A percentile compares a stretch with the other conserved stretches of the same genome.
Conservation (phyloP, 2,329 filamentous ascomycete genomes). For the Aspergillus transmontanensis region DNA sequence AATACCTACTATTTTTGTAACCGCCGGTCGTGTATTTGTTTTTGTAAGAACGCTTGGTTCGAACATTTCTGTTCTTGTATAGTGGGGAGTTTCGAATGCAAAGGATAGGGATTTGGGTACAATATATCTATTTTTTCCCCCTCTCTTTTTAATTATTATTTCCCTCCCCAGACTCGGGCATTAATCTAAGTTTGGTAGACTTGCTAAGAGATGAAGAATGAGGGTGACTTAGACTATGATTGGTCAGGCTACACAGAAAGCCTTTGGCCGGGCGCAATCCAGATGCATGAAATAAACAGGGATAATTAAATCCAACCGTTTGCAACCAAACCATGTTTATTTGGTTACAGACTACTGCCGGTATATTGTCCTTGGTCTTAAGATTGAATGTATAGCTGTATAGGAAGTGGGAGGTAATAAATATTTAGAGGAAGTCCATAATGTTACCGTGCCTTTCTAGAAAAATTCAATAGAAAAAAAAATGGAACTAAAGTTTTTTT, state of each 20-base stretch:
- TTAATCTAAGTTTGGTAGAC: neutral
- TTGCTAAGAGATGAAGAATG: neutral
- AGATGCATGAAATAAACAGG: neutral
- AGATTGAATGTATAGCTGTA: no score
- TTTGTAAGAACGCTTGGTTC: neutral
- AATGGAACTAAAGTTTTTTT: neutral
- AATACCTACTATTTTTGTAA: neutral
- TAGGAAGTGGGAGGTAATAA: neutral
- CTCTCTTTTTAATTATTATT: neutral
- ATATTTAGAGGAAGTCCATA: neutral
- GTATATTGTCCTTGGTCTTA: neutral
- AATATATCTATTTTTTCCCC: neutral
- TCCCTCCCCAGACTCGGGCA: neutral
- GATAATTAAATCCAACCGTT: neutral
- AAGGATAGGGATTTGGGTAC: neutral
- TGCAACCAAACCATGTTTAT: neutral
- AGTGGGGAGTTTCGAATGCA: neutral
- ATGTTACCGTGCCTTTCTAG: neutral
- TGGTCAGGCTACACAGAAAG: neutral
- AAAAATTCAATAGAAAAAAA: neutral
- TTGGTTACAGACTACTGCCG: neutral
- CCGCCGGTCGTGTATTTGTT: neutral
- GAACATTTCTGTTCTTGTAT: conserved; percentile 2
- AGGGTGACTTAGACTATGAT: neutral
- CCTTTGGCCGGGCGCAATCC: neutral